Evolutionary conservation across 371 early-diverging fungal genomes (phyloP).

Genomic region (Mucor indicus): DNA sequence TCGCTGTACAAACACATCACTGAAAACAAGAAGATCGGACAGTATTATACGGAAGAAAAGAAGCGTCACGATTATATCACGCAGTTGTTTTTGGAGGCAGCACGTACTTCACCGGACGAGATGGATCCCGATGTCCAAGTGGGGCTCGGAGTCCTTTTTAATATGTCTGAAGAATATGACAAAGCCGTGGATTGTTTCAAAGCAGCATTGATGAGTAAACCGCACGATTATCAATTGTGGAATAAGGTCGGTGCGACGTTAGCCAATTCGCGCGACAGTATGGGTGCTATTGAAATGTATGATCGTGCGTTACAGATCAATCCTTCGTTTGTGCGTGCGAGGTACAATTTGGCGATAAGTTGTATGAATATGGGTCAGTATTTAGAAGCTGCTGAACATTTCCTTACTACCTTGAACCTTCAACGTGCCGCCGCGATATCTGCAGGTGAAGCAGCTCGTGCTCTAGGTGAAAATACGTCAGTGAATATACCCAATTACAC

Average conservation of each 20-base stretch:
- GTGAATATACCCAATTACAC: constrained; percentile 43
- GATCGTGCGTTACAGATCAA: constrained; percentile 89
- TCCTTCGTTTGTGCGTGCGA: constrained; percentile 91
- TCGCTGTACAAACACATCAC: constrained; percentile 57
- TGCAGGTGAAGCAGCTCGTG: constrained; percentile 9
- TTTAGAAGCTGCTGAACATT: constrained; percentile 89
- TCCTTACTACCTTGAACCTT: constrained; percentile 79
- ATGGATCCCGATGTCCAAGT: constrained; percentile 91
- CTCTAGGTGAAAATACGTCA: not conserved
- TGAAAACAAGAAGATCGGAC: constrained; percentile 4
- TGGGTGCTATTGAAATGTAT: constrained; percentile 90
- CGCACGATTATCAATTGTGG: constrained; percentile 94
- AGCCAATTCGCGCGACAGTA: constrained; percentile 79
- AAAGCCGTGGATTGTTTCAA: constrained; percentile 97
- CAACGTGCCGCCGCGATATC: constrained; percentile 62
- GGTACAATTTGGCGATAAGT: constrained; percentile 92
- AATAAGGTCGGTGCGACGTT: constrained; percentile 96
- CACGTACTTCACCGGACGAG: constrained; percentile 64
- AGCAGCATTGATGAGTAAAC: constrained; percentile 82
- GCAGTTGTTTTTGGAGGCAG: constrained; percentile 78
- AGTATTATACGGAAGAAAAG: constrained; percentile 9
- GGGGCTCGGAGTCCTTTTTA: constrained; percentile 91
- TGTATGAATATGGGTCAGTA: constrained; percentile 89
- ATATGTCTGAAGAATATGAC: constrained; percentile 83
- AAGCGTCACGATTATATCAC: constrained; percentile 46